These are phyloP conservation scores for Gentiana dahurica DNA, from an alignment of 257 asterid species.

Conservation along the genomic window DNA sequence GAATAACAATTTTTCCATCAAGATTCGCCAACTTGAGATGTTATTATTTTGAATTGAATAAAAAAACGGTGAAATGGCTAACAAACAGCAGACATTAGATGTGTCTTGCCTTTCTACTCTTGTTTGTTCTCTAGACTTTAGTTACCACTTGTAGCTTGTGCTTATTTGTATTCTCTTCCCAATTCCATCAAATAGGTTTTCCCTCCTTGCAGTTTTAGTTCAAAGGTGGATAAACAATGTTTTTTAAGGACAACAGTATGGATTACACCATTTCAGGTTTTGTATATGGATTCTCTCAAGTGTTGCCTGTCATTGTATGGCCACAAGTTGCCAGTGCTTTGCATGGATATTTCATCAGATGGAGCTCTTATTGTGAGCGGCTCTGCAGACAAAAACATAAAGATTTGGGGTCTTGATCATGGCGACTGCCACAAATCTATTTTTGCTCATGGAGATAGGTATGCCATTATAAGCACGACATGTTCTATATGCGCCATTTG, in stretches of 20 bases:
- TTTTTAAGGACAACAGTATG: not conserved
- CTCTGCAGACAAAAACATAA: conserved; percentile 85
- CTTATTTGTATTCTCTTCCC: not conserved
- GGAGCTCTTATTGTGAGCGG: conserved; percentile 86
- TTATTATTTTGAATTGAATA: too few relatives aligned
- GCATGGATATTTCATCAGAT: conserved; percentile 96
- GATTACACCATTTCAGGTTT: conserved; percentile 42
- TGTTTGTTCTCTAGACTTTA: too few relatives aligned
- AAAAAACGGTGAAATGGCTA: too few relatives aligned
- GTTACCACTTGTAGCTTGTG: too few relatives aligned
- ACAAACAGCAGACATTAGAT: too few relatives aligned
- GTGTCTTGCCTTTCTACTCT: too few relatives aligned
- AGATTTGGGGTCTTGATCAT: conserved; percentile 92
- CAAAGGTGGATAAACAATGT: not conserved
- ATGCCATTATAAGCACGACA: not conserved
- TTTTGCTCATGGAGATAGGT: conserved; percentile 92
- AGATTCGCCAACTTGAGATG: too few relatives aligned
- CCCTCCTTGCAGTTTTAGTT: not conserved
- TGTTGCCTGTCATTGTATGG: conserved; percentile 75
- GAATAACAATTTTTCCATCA: too few relatives aligned
- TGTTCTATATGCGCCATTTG: not conserved
- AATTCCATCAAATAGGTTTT: not conserved
- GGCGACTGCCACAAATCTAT: conserved; percentile 94
- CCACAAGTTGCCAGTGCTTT: conserved; percentile 77
- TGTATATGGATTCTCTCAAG: conserved; percentile 82